Percentiles rank a stretch among this genome's conserved stretches.
These are phyloP conservation scores for Boehmeria nivea DNA, from an alignment of 306 rosid genomes.

Conservation along the genomic window DNA sequence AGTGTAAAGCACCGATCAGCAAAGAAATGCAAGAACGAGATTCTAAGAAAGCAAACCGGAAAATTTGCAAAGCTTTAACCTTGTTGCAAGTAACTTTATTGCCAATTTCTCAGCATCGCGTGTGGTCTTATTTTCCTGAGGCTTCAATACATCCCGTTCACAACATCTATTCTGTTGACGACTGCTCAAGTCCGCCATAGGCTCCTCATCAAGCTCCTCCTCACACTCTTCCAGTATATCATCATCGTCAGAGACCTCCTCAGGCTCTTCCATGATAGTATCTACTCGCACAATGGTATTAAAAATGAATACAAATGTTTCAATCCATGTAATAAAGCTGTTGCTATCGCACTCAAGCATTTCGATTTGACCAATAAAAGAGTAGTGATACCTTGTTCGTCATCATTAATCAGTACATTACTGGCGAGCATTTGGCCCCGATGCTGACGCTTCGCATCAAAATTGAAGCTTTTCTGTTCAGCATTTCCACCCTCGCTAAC, in stretches of 20 bases:
- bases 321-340: not conserved
- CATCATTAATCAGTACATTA: constrained; percentile 5
- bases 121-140: constrained; percentile 17
- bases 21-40: not conserved
- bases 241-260: constrained; percentile 35
- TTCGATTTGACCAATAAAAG: not conserved
- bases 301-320: not conserved
- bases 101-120: constrained; percentile 62
- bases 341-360: not conserved
- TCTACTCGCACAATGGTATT: not conserved
- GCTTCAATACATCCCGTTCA: constrained; percentile 31
- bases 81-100: constrained; percentile 55
- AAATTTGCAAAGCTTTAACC: constrained; percentile 33
- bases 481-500: constrained; percentile 13
- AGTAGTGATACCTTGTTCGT: constrained; percentile 24
- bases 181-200: constrained; percentile 28
- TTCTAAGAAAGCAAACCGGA: not conserved
- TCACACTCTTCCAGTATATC: constrained; percentile 44
- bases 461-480: constrained; percentile 27
- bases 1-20: not conserved
- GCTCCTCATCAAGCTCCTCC: constrained; percentile 12
- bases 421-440: constrained; percentile 4
- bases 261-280: constrained; percentile 41
- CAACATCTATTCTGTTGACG: constrained; percentile 19
- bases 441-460: constrained; percentile 23